Evolutionary conservation across 305 asterid genomes (phyloP), one percentile per base, ranked within the genome.

Genomic region (Ilex paraguariensis): DNA sequence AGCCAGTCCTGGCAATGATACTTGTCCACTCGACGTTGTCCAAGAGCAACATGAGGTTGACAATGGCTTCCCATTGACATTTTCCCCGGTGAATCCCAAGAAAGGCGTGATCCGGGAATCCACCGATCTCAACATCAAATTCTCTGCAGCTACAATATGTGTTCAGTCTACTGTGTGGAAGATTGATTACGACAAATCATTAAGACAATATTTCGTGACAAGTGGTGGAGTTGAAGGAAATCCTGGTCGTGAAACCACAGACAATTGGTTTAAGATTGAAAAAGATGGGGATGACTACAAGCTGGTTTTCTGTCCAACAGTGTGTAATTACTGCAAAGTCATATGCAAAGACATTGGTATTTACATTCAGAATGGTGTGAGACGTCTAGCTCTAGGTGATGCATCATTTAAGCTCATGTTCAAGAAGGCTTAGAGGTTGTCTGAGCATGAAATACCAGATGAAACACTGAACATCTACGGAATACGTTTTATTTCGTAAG

Each of bases 211-310:
- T 48, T 65, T 78, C 13, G 57, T 88, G 5, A 50, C 68, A 10
- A 80, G 82, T 0, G 87, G 87, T 30, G 89, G 94, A 56, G 83
- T 67, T 4, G 83, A 56, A 58, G 96, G 95, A 42, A 86, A 84
- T 7, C 85, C 87, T 0, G 85, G 91, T 0, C 60, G 3, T 0
- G 6, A 62, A 21, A 85, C 89, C 0, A 4, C 75, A 44, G 77
- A 77, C 71, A 83, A 77, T 70, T 85, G 91, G 95, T 88, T 85
- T 73, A 88, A 82, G 82, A 86, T 88, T 39, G 80, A 78, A 7
- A 60, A 48, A 44, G 61, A 60, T 21, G 84, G 49, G 0, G 31
- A 54, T 28, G 84, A 66, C 12, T 85, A 85, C 63, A 83, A 85
- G 74, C 31, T 85, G 7, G 80, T 83, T 14, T 76, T 62, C 12